Percentiles rank a stretch among this genome's conserved stretches.
These are phyloP conservation scores for Apiotrichum laibachii DNA, from an alignment of 1,284 basidiomycete species.

Conservation along the genomic window DNA sequence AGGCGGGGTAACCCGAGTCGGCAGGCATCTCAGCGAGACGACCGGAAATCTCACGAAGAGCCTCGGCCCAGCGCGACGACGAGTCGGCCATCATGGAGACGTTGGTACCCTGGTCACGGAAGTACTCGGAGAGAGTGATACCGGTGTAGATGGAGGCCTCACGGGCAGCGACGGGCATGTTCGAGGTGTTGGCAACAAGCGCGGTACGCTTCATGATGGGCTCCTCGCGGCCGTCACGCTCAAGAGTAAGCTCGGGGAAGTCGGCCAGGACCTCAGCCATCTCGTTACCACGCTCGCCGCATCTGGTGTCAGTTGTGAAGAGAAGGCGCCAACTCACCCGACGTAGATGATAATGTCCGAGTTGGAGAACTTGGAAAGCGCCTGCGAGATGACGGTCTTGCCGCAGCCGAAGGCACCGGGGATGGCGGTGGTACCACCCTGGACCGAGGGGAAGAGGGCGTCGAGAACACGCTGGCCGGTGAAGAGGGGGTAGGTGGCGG, in stretches of 20 bases:
- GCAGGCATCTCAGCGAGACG: conserved; percentile 99
- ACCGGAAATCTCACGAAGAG: conserved; percentile 97
- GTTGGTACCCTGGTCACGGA: conserved; percentile 97
- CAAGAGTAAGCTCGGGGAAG: conserved; percentile 93
- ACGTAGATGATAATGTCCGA: conserved; percentile 99
- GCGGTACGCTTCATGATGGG: conserved; percentile 99
- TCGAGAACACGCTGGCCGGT: conserved; percentile 98
- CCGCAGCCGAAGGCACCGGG: conserved; percentile 99
- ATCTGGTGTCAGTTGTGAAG: conserved; percentile 3
- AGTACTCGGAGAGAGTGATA: conserved; percentile 98
- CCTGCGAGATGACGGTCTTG: conserved; percentile 94
- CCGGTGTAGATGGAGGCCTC: conserved; percentile 99
- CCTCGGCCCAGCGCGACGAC: conserved; percentile 99
- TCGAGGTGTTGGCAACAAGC: conserved; percentile 98
- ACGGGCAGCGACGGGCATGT: conserved; percentile 99
- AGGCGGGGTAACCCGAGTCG: conserved; percentile 98
- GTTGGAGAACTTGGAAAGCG: conserved; percentile 98
- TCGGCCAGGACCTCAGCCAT: conserved; percentile 99
- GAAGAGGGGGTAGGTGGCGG: conserved; percentile 84
- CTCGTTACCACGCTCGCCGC: conserved; percentile 45
- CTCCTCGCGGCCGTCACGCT: conserved; percentile 84
- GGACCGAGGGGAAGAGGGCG: conserved; percentile 97
- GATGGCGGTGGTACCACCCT: conserved; percentile 98
- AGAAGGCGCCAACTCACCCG: conserved; percentile 61
- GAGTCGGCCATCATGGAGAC: conserved; percentile 99